phyloP scores from a whole-genome alignment of 805 yeast genomes.

The Schwanniomyces yamadae region DNA sequence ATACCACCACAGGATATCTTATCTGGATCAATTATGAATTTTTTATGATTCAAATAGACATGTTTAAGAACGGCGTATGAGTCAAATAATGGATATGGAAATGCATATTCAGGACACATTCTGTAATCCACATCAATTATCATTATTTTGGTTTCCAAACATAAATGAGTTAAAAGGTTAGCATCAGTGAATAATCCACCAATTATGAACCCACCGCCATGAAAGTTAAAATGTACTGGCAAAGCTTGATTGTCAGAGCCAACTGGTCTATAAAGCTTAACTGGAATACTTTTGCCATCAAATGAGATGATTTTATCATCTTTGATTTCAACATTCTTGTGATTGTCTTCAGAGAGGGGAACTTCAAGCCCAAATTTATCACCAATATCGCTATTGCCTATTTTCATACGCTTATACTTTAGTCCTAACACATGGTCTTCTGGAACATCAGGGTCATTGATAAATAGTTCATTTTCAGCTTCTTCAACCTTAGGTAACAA shows the following conservation, averaged over 20 bases:
- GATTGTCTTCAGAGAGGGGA: too few relatives aligned
- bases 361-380: too few relatives aligned
- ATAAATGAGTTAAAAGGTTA: constrained; percentile 25
- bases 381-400: too few relatives aligned
- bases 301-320: too few relatives aligned
- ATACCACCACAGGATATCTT: constrained; percentile 25
- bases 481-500: too few relatives aligned
- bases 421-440: too few relatives aligned
- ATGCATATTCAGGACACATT: constrained; percentile 26
- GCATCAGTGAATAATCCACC: constrained; percentile 30
- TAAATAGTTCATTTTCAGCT: too few relatives aligned
- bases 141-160: constrained; percentile 19
- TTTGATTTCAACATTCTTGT: too few relatives aligned
- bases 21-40: constrained; percentile 15
- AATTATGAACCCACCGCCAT: constrained; percentile 35
- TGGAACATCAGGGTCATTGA: too few relatives aligned
- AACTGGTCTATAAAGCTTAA: constrained; percentile 28
- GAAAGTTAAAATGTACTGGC: constrained; percentile 31
- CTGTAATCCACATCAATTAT: constrained; percentile 34
- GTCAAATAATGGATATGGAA: constrained; percentile 26
- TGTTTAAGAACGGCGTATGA: constrained; percentile 26
- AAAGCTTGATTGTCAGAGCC: constrained; percentile 17
- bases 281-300: too few relatives aligned
- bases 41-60: constrained; percentile 18
- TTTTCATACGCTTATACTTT: too few relatives aligned